Evolutionary conservation across 1,139 yeast genomes (phyloP), one percentile per base, ranked within the genome.

Genomic region (Entelexis sorbosivorans): DNA sequence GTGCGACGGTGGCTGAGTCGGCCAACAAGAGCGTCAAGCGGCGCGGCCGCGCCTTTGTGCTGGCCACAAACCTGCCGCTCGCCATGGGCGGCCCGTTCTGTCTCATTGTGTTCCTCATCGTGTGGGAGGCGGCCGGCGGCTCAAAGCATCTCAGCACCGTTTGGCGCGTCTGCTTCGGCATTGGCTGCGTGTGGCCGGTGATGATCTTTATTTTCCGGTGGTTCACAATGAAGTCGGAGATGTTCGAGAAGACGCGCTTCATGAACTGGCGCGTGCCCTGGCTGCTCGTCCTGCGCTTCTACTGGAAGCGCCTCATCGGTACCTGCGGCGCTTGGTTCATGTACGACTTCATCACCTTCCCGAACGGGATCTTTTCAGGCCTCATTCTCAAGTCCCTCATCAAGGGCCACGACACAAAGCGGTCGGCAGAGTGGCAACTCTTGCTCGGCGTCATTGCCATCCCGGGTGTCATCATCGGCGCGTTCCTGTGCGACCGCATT

Each of bases 51-150:
- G 73, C 76, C 5, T 81, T 82, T 60, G 73, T 77, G 44, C 59
- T 82, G 64, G 82, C 79, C 20, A 82, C 91, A 9, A 83, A 83
- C 64, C 69, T 83, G 47, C 91, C 91, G 3, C 68, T 83, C 44
- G 72, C 85, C 4, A 72, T 82, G 47, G 91, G 93, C 53, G 87
- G 87, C 9, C 91, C 91, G 17, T 79, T 83, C 64, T 84, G 87
- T n/a, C 65, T 80, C 51, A 71, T 73, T 52, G 72, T 82, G 40
- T 83, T 82, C 63, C 69, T 82, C 57, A 81, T 83, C 60, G 88
- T 82, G 16, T 73, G 77, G 66, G 70, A 72, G 52, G 81, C 81
- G 48, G 76, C 82, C 35, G 52, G 55, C 13, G 56, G 60, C 58
- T 59, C 58, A 8, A 54, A 63, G 8, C 78, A 78, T 60, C 66